Percentiles rank a stretch among this genome's conserved stretches.
These are phyloP conservation scores for Penicillium longicatenatum DNA, from an alignment of 495 filamentous ascomycete genomes.

Conservation along the genomic window DNA sequence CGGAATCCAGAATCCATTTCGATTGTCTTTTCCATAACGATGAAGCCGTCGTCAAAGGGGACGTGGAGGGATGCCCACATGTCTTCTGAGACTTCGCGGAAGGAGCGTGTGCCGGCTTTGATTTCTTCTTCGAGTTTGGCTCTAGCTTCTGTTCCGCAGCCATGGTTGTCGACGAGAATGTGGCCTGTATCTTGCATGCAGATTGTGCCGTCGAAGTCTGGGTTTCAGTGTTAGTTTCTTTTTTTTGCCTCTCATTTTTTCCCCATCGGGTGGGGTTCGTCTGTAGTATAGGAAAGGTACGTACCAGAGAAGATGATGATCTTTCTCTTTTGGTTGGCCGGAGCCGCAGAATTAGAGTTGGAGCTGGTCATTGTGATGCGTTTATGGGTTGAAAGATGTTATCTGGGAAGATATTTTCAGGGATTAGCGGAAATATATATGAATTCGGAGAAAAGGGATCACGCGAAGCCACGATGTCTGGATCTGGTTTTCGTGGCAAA, in stretches of 20 bases:
- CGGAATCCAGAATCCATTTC: conserved; percentile 68
- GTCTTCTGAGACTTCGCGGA: conserved; percentile 74
- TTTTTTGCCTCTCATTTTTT: neutral
- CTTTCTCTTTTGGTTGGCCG: conserved; percentile 25
- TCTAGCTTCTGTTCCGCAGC: conserved; percentile 60
- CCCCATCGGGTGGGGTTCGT: no score
- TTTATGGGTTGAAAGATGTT: neutral
- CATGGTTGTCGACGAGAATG: conserved; percentile 68
- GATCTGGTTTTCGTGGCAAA: conserved; percentile 15
- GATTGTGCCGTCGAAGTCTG: conserved; percentile 78
- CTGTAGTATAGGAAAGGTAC: conserved; percentile 1
- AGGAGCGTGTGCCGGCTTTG: conserved; percentile 65
- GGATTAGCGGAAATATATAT: neutral
- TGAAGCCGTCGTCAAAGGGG: conserved; percentile 74
- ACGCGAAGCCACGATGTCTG: neutral
- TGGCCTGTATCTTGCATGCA: conserved; percentile 80
- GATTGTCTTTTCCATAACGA: conserved; percentile 63
- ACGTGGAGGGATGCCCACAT: conserved; percentile 73
- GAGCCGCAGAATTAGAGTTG: conserved; percentile 14
- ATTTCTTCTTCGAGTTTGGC: conserved; percentile 66
- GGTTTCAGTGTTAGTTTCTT: conserved; percentile 7
- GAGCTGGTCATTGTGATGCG: conserved; percentile 22
- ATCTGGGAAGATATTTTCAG: neutral
- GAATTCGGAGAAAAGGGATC: neutral
- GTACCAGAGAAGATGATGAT: conserved; percentile 38